Conservation (phyloP, 345 rosid species). For the Angophora floribunda region DNA sequence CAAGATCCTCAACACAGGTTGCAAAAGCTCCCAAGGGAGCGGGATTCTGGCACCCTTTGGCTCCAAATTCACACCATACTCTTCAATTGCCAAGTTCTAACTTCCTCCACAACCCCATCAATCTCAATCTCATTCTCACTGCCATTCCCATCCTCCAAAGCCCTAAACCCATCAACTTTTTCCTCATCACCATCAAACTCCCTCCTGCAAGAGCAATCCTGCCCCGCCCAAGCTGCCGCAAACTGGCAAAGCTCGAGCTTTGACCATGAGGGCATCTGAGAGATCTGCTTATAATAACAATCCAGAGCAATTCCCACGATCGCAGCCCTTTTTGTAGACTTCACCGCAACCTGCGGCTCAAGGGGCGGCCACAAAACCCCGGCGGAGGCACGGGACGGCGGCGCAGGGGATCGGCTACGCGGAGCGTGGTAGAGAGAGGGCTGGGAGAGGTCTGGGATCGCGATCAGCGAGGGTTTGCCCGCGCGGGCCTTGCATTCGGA, state of each 20-base stretch:
- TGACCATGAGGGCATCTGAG: constrained; percentile 86
- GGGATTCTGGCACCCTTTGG: constrained; percentile 63
- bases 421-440: constrained; percentile 91
- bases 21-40: constrained; percentile 88
- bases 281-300: constrained; percentile 71
- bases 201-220: constrained; percentile 56
- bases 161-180: not conserved
- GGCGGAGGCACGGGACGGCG: constrained; percentile 27
- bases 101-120: constrained; percentile 22
- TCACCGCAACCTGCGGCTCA: constrained; percentile 7
- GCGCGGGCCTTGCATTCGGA: constrained; percentile 72
- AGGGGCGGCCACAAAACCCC: constrained; percentile 6
- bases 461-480: constrained; percentile 65
- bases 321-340: constrained; percentile 18
- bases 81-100: constrained; percentile 25
- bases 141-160: constrained; percentile 8
- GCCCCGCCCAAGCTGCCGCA: constrained; percentile 79
- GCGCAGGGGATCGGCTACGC: constrained; percentile 18
- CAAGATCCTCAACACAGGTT: constrained; percentile 63
- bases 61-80: constrained; percentile 14
- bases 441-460: constrained; percentile 79
- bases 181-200: constrained; percentile 25
- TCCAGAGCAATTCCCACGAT: constrained; percentile 36
- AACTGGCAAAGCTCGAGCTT: constrained; percentile 70
- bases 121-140: constrained; percentile 15